These are phyloP conservation scores for Plasmodium fragile DNA, from an alignment of 169 alveolate species.

Conservation along the genomic window DNA sequence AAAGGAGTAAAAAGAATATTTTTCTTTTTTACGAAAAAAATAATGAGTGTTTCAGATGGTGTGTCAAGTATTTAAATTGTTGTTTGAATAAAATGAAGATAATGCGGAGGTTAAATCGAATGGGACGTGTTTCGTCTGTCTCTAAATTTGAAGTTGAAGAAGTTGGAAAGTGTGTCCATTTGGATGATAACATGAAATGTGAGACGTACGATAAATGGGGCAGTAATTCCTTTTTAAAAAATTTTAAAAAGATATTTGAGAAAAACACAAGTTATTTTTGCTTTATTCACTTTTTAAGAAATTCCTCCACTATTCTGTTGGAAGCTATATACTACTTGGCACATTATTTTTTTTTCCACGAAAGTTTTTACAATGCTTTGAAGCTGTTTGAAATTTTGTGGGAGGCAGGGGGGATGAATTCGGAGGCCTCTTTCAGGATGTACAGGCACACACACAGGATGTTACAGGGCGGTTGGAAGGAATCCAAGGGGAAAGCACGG, in stretches of 20 bases:
- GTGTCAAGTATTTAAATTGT: constrained; percentile 31
- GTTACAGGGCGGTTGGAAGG: neutral
- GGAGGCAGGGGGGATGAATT: constrained; percentile 36
- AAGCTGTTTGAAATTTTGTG: constrained; percentile 42
- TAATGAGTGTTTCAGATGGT: constrained; percentile 33
- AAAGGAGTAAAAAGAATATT: neutral
- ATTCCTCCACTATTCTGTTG: constrained; percentile 9
- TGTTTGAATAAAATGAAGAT: constrained; percentile 15
- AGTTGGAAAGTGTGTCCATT: neutral
- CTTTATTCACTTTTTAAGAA: constrained; percentile 30
- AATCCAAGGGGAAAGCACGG: neutral
- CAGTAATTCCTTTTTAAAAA: neutral
- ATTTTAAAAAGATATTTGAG: constrained; percentile 10
- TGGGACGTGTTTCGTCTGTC: neutral
- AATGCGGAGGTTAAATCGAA: constrained; percentile 3
- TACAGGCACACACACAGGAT: constrained; percentile 1
- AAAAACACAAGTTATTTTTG: constrained; percentile 44
- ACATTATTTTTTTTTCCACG: constrained; percentile 40
- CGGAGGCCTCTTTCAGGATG: constrained; percentile 14
- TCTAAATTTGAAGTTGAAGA: neutral
- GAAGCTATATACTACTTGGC: constrained; percentile 49
- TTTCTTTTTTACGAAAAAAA: neutral
- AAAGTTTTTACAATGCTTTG: constrained; percentile 9
- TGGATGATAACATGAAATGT: neutral
- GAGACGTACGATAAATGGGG: neutral